A percentile compares a stretch with the other conserved stretches of the same genome.
Evolutionary conservation across 805 yeast species (phyloP).

Genomic region (Huiozyma naganishii): DNA sequence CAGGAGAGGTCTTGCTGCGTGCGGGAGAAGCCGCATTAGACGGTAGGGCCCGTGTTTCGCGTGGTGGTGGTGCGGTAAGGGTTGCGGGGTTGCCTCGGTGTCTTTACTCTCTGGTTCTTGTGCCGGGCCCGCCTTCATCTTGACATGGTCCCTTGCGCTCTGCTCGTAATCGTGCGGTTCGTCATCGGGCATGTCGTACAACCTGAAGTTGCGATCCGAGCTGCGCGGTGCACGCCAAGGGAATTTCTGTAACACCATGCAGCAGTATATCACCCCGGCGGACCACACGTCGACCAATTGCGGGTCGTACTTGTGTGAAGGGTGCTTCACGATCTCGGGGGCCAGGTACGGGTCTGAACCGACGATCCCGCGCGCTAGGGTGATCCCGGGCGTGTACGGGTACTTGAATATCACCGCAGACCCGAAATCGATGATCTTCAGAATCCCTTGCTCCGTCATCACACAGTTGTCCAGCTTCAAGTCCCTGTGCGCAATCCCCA

Average conservation of each 20-base stretch:
- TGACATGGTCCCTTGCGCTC: constrained; percentile 60
- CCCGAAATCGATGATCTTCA: constrained; percentile 75
- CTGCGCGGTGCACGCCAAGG: constrained; percentile 79
- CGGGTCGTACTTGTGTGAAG: constrained; percentile 48
- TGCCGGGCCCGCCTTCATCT: constrained; percentile 31
- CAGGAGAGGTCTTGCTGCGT: constrained; percentile 67
- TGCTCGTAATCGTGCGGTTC: constrained; percentile 63
- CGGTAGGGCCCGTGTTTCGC: constrained; percentile 65
- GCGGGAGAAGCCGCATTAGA: constrained; percentile 68
- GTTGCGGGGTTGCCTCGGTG: background rate
- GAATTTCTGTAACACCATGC: constrained; percentile 73
- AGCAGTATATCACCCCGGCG: constrained; percentile 70
- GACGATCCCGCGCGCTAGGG: constrained; percentile 61
- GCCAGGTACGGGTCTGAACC: constrained; percentile 84
- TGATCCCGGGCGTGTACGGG: constrained; percentile 51
- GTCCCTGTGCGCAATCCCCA: constrained; percentile 78
- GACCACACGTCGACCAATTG: constrained; percentile 77
- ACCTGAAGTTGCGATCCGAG: constrained; percentile 55
- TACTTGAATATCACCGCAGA: constrained; percentile 72
- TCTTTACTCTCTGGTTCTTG: background rate
- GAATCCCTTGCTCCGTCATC: constrained; percentile 57
- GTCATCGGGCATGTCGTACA: constrained; percentile 57
- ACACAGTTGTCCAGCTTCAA: constrained; percentile 77
- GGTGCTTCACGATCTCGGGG: constrained; percentile 55
- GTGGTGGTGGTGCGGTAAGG: background rate